Conservation (phyloP, 2,329 filamentous ascomycete genomes). For the Aspergillus bombycis region DNA sequence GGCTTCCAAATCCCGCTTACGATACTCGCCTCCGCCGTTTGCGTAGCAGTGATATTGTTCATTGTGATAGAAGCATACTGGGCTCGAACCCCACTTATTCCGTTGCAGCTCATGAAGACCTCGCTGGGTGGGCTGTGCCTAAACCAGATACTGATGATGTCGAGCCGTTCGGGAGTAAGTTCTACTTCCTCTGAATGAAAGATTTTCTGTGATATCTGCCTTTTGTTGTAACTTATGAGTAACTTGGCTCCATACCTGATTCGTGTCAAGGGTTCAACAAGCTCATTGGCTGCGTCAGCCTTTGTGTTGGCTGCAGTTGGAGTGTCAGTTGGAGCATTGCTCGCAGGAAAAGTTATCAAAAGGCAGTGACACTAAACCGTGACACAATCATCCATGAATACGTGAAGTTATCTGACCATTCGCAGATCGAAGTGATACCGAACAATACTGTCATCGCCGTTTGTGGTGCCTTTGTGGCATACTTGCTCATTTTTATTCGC, state of each 20-base stretch:
- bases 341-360: constrained; percentile 18
- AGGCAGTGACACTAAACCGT: constrained; percentile 8
- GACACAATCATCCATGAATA: background rate
- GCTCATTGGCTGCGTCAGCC: constrained; percentile 15
- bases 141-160: constrained; percentile 17
- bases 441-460: constrained; percentile 5
- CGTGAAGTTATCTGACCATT: background rate
- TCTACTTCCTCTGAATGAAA: background rate
- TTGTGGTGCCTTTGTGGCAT: constrained; percentile 4
- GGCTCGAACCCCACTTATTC: constrained; percentile 23
- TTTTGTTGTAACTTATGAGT: constrained; percentile 9
- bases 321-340: constrained; percentile 14
- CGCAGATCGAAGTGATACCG: constrained; percentile 10
- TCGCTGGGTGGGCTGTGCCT: constrained; percentile 17
- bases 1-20: background rate
- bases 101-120: constrained; percentile 15
- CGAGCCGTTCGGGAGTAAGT: constrained; percentile 19
- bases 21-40: background rate
- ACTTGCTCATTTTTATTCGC: constrained; percentile 17
- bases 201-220: background rate
- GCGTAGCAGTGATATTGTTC: constrained; percentile 1
- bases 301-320: constrained; percentile 14
- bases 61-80: constrained; percentile 21
- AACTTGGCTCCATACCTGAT: constrained; percentile 23
- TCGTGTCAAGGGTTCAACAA: constrained; percentile 16